Evolutionary conservation across 192 early-diverging fungal species (phyloP), one percentile per base, ranked within the genome.

Genomic region (Pilaira anomala): DNA sequence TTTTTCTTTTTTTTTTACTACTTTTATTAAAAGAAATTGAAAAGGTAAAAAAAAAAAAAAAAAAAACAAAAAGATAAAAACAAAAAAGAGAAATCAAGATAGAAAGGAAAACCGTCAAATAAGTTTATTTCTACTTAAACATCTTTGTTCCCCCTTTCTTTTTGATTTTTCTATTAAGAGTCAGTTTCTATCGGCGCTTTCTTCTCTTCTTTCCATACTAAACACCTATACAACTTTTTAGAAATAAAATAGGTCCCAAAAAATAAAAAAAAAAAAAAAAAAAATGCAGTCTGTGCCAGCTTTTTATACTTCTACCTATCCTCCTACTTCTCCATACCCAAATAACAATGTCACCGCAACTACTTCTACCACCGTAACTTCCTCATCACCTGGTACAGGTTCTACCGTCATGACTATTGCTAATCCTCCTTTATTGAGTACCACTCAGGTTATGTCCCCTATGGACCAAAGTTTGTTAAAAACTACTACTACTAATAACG

Each of bases 131-230:
- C 3, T n/a, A n/a, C n/a, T n/a, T n/a, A n/a, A n/a, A n/a, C n/a
- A n/a, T n/a, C 4, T 19, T 30, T 6, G 18, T n/a, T 54, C 19
- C 29, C 29, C 52, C 16, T 33, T 21, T 3, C 7, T 28, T 51
- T 49, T 40, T 7, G 21, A 24, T 51, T 54, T 54, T 29, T 18
- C 29, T 16, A 29, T 53, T 53, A 25, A 28, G 52, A 54, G 24
- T 57, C 55, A 57, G 55, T 57, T 57, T 57, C 33, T 57, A 57
- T 57, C 55, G 9, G 36, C 55, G 55, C 52, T 26, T 51, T 51
- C 50, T 51, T 22, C 25, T 25, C 26, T 26, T 51, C 21, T 51
- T 51, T 26, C 25, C n/a, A n/a, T n/a, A n/a, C n/a, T n/a, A n/a
- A n/a, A n/a, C n/a, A n/a, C n/a, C n/a, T n/a, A n/a, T n/a, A n/a